A percentile compares a stretch with the other conserved stretches of the same genome.
These are phyloP conservation scores for Pythium brachiatum DNA, from an alignment of 352 stramenopile species.

Conservation along the genomic window DNA sequence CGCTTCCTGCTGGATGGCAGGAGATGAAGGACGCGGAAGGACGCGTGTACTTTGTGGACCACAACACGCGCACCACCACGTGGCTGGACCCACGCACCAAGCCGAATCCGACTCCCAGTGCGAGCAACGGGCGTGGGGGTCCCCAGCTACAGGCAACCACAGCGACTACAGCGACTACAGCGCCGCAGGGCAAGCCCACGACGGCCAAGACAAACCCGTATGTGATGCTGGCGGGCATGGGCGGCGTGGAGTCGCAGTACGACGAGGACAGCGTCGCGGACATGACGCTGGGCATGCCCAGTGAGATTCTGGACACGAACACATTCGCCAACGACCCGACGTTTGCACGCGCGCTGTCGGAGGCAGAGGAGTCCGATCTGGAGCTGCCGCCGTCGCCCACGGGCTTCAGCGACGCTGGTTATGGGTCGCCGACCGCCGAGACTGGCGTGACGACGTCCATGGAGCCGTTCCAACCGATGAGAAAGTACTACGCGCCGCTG, in stretches of 20 bases:
- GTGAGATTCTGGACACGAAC: constrained; percentile 7
- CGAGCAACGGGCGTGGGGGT: neutral
- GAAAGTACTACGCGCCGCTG: constrained; percentile 57
- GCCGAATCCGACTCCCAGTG: neutral
- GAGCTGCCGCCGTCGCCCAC: constrained; percentile 7
- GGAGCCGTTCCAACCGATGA: constrained; percentile 28
- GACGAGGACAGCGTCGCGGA: constrained; percentile 6
- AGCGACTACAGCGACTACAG: too few relatives aligned
- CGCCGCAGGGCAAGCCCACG: neutral
- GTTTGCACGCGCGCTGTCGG: constrained; percentile 9
- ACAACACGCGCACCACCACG: constrained; percentile 69
- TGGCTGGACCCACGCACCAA: constrained; percentile 78
- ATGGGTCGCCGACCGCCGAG: neutral
- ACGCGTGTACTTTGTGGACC: constrained; percentile 82
- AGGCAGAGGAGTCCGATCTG: constrained; percentile 21
- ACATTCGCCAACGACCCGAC: neutral
- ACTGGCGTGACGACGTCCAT: constrained; percentile 5
- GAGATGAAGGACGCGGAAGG: constrained; percentile 73
- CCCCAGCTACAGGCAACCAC: too few relatives aligned
- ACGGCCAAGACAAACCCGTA: too few relatives aligned
- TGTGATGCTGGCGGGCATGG: constrained; percentile 17
- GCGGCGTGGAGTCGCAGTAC: neutral
- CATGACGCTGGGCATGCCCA: constrained; percentile 23
- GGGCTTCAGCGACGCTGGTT: neutral
- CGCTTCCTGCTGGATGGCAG: constrained; percentile 74